Percentiles rank a stretch among this genome's conserved stretches.
Conservation (phyloP, 768 basidiomycete species). For the Rossbeevera mucosa region DNA sequence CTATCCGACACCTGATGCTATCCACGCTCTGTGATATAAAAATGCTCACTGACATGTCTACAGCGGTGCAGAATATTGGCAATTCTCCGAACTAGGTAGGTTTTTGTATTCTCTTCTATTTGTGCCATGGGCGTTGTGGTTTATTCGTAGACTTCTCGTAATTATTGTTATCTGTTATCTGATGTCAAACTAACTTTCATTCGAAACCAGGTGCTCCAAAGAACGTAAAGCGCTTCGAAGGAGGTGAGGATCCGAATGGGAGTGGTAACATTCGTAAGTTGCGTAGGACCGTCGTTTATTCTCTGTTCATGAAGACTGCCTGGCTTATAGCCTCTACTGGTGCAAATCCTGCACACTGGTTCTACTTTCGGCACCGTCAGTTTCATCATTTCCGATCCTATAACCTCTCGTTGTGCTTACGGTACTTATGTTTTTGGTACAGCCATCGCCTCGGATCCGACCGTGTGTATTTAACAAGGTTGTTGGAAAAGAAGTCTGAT, state of each 20-base stretch:
- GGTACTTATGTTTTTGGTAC: background rate
- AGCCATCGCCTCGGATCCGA: slow-evolving; percentile 32
- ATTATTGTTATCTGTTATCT: background rate
- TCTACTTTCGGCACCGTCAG: slow-evolving; percentile 46
- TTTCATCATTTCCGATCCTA: background rate
- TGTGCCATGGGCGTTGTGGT: background rate
- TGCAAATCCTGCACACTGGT: slow-evolving; percentile 42
- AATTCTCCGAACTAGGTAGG: slow-evolving; percentile 40
- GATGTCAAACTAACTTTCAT: background rate
- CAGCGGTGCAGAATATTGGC: slow-evolving; percentile 44
- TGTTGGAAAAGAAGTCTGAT: background rate
- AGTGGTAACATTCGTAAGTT: slow-evolving; percentile 44
- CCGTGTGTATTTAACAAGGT: slow-evolving; percentile 25
- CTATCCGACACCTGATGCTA: background rate
- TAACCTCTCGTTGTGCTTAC: slow-evolving; percentile 4
- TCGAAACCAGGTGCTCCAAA: slow-evolving; percentile 23
- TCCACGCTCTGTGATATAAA: slow-evolving; percentile 10
- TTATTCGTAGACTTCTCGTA: background rate
- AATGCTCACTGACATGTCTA: background rate
- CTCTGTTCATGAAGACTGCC: background rate
- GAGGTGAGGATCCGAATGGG: slow-evolving; percentile 44
- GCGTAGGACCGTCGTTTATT: background rate
- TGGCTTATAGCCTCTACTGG: slow-evolving; percentile 39
- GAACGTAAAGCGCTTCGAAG: slow-evolving; percentile 39
- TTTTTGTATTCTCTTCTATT: background rate